Conservation (phyloP, 352 stramenopile species). For the Pythium monospermum region DNA sequence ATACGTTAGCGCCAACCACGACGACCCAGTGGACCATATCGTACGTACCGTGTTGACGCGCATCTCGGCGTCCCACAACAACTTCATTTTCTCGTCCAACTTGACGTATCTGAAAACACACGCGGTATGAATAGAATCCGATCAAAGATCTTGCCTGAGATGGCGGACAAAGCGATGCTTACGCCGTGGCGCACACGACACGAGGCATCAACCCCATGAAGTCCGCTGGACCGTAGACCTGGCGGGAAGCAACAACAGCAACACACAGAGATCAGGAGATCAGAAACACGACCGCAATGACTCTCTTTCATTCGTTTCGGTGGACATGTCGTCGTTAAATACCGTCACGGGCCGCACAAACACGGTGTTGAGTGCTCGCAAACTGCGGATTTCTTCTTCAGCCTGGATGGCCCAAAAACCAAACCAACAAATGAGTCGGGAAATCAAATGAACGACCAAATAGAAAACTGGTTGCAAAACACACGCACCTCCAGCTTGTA, state of each 20-base stretch:
- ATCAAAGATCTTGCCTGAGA: too few relatives aligned
- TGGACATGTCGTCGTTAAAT: too few relatives aligned
- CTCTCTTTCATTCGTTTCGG: too few relatives aligned
- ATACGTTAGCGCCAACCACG: too few relatives aligned
- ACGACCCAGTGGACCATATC: too few relatives aligned
- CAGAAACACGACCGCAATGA: background rate
- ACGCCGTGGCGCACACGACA: constrained; percentile 81
- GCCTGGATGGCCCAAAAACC: constrained; percentile 22
- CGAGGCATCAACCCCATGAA: constrained; percentile 80
- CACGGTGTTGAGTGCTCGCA: constrained; percentile 54
- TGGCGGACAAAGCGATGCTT: constrained; percentile 26
- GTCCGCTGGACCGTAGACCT: constrained; percentile 80
- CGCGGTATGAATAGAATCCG: too few relatives aligned
- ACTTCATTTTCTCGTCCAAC: constrained; percentile 84
- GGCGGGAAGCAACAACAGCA: too few relatives aligned
- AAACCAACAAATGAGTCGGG: too few relatives aligned
- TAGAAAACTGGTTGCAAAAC: background rate
- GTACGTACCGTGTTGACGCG: constrained; percentile 72
- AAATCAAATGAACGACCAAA: background rate
- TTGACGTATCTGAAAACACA: constrained; percentile 74
- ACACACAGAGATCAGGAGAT: background rate
- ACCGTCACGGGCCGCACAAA: constrained; percentile 77
- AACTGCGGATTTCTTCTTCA: constrained; percentile 61
- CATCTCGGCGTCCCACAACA: constrained; percentile 85
- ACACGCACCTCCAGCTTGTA: constrained; percentile 67